Evolutionary conservation across 2,329 filamentous ascomycete genomes (phyloP).

Genomic region (Alternaria brassicicola): DNA sequence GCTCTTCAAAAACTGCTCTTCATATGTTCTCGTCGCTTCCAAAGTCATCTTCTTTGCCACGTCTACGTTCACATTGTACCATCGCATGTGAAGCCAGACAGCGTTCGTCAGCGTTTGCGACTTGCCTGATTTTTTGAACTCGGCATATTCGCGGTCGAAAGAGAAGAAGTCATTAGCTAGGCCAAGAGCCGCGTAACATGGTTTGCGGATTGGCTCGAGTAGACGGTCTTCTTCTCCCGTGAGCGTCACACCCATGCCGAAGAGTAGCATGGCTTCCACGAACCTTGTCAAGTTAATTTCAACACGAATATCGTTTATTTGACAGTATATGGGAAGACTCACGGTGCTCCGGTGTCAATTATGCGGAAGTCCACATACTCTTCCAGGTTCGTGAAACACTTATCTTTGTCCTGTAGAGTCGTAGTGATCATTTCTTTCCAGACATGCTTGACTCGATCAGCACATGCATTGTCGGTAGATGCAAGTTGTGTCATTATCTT

Average conservation of each 20-base stretch:
- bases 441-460: neutral
- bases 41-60: neutral
- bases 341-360: neutral
- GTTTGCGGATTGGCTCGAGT: neutral
- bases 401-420: neutral
- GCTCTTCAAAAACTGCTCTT: neutral
- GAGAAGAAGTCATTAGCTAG: constrained; percentile 2
- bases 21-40: neutral
- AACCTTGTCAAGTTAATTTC: neutral
- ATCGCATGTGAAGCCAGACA: constrained; percentile 7
- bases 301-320: neutral
- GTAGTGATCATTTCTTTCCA: neutral
- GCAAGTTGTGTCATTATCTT: neutral
- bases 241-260: constrained; percentile 4
- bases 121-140: neutral
- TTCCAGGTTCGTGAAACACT: neutral
- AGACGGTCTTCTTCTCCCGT: neutral
- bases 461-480: neutral
- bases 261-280: neutral
- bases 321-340: neutral
- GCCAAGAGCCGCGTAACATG: neutral
- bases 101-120: neutral
- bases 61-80: neutral
- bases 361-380: constrained; percentile 3
- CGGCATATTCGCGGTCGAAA: constrained; percentile 3